Evolutionary conservation across 768 basidiomycete species (phyloP).

Genomic region (Mycena rosella): DNA sequence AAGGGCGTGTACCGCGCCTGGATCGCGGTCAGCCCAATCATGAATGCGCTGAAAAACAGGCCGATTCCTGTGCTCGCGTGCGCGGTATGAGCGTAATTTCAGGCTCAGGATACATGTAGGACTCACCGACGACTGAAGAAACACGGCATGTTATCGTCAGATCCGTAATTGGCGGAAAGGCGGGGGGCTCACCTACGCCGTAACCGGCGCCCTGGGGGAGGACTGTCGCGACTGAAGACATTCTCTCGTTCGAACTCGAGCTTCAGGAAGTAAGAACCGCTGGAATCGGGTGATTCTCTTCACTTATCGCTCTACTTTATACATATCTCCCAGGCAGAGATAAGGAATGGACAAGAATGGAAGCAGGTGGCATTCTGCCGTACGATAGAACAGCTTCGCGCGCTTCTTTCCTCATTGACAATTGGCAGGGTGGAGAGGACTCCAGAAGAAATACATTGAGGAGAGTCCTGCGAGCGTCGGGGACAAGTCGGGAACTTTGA

Average conservation of each 20-base stretch:
- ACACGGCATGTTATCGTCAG: neutral
- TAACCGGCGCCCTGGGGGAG: slow-evolving; percentile 89
- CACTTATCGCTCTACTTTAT: neutral
- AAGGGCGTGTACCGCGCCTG: slow-evolving; percentile 89
- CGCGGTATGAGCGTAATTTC: neutral
- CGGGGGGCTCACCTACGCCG: slow-evolving; percentile 59
- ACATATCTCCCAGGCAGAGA: neutral
- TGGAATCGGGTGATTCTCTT: no score
- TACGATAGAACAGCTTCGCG: neutral
- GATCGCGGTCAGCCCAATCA: slow-evolving; percentile 81
- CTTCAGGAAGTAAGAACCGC: neutral
- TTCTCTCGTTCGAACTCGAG: neutral
- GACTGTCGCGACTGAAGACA: slow-evolving; percentile 45
- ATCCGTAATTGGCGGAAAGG: neutral
- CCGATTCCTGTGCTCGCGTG: slow-evolving; percentile 74
- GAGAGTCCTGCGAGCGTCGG: no score
- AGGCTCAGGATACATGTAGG: neutral
- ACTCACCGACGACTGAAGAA: slow-evolving; percentile 63
- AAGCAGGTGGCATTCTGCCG: neutral
- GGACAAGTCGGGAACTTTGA: no score
- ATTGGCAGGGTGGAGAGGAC: no score
- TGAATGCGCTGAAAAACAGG: slow-evolving; percentile 87
- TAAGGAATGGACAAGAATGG: slow-evolving; percentile 1
- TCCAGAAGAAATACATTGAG: no score
- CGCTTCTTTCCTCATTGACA: neutral